Conservation (phyloP, 352 stramenopile species). For the Pythium volutum region DNA sequence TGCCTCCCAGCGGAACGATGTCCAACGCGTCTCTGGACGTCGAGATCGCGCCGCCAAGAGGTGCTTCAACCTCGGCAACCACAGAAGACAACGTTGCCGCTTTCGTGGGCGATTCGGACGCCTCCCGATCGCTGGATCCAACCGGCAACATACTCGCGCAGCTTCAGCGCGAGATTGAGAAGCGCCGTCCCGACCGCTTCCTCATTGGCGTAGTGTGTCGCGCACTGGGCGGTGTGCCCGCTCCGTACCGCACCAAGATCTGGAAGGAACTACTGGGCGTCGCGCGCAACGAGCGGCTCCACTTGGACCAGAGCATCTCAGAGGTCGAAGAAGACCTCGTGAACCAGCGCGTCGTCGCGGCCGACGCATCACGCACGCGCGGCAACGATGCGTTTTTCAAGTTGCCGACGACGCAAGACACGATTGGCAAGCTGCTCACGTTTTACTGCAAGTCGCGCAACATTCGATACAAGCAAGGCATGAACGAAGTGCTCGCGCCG, state of each 20-base stretch:
- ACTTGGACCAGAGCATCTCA: constrained; percentile 69
- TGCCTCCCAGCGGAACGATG: constrained; percentile 4
- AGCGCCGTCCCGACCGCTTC: constrained; percentile 69
- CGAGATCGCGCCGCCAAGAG: constrained; percentile 2
- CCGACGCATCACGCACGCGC: constrained; percentile 83
- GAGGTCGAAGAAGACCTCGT: constrained; percentile 78
- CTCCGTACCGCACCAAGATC: constrained; percentile 47
- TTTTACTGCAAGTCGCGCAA: constrained; percentile 92
- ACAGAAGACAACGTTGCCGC: background rate
- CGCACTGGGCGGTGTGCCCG: constrained; percentile 59
- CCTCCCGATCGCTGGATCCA: background rate
- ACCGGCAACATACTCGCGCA: constrained; percentile 28
- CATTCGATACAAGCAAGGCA: constrained; percentile 92
- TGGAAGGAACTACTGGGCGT: constrained; percentile 83
- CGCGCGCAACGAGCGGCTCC: constrained; percentile 51
- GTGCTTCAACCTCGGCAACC: constrained; percentile 12
- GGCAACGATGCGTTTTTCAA: constrained; percentile 78
- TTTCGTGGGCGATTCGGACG: no score
- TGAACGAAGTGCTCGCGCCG: constrained; percentile 93
- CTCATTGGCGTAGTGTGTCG: constrained; percentile 69
- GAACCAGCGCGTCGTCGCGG: constrained; percentile 90
- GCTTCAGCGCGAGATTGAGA: constrained; percentile 61
- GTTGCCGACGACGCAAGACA: constrained; percentile 64
- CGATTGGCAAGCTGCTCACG: constrained; percentile 84
- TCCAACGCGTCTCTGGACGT: background rate